Base-by-base conservation (phyloP, 495 filamentous ascomycete species). In the Podospora sp. region DNA sequence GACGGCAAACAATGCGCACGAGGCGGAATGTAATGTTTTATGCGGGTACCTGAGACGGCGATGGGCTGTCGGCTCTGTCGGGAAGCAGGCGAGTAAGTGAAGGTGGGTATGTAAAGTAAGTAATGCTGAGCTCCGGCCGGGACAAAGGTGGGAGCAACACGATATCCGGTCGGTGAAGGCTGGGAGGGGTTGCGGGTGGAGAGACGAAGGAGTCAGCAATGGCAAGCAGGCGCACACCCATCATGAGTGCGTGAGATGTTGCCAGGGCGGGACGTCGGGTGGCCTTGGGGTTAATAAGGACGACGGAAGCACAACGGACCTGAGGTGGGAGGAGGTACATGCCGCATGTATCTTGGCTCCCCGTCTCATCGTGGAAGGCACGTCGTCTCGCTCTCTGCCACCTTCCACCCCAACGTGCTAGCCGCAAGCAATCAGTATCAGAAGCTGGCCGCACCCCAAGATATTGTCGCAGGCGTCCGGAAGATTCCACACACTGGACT, bases 251-350 rank as follows among this genome's bases (percentile, higher is more conserved):
- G 22, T 25, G 62, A 27, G 46, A 29, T 67, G 65, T 22, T 63
- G 59, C 59, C 40, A 56, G 29, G 66, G 52, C 55, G 63, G 66
- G 66, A 68, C 52, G 66, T 68, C 63, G 33, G 63, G 63, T 46
- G 60, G 36, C 60, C 57, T 35, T 50, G 60, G 60, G 60, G 35
- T 35, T 62, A 62, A 62, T 62, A 62, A 59, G n/a, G 53, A 57
- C 20, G 53, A 24, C 12, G 21, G 49, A 22, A 52, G 21, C 21
- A 18, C 56, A 59, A n/a, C n/a, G n/a, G n/a, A n/a, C n/a, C n/a
- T n/a, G n/a, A n/a, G 26, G 21, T 26, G 26, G 18, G 26, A 18
- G 56, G 57, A 29, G 29, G 57, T 60, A 60, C 57, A 33, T 60
- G 26, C 9, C 57, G 26, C 26, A 60, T 33, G 57, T 60, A 60